Evolutionary conservation across 805 yeast species (phyloP).

Genomic region (Yarrowia keelungensis): DNA sequence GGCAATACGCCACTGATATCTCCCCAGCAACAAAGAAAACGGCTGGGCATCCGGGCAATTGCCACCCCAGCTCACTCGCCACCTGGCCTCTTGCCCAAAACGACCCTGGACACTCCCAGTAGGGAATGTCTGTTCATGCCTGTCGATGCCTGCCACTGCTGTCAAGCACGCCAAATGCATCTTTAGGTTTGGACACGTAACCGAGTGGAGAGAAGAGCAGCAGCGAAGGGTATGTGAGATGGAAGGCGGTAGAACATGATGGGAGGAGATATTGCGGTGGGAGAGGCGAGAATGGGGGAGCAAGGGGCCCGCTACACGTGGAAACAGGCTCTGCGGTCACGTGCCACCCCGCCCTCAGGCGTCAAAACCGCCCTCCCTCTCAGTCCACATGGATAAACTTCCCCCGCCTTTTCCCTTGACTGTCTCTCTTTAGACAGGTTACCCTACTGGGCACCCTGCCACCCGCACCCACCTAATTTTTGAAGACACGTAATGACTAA

Average conservation of each 20-base stretch:
- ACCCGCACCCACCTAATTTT: slow-evolving; percentile 31
- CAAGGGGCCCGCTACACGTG: background rate
- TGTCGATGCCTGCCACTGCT: slow-evolving; percentile 25
- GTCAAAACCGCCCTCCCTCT: background rate
- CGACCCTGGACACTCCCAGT: background rate
- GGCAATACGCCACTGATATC: background rate
- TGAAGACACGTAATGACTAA: slow-evolving; percentile 38
- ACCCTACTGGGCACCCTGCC: slow-evolving; percentile 31
- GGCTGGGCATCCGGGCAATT: no score
- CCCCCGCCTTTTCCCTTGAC: slow-evolving; percentile 1
- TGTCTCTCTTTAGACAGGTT: background rate
- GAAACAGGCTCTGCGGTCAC: background rate
- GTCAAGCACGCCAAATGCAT: slow-evolving; percentile 30
- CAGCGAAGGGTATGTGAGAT: background rate
- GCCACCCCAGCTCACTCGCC: background rate
- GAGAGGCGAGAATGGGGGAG: no score
- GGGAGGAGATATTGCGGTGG: background rate
- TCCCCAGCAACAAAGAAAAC: background rate
- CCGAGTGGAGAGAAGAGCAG: slow-evolving; percentile 36
- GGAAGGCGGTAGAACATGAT: slow-evolving; percentile 9
- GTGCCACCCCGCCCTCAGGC: no score
- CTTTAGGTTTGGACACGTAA: slow-evolving; percentile 32
- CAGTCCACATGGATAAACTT: slow-evolving; percentile 2
- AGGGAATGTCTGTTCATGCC: slow-evolving; percentile 10
- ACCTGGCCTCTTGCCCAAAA: slow-evolving; percentile 1